phyloP scores from a whole-genome alignment of 2,329 filamentous ascomycete species.

The Passalora sequoiae region DNA sequence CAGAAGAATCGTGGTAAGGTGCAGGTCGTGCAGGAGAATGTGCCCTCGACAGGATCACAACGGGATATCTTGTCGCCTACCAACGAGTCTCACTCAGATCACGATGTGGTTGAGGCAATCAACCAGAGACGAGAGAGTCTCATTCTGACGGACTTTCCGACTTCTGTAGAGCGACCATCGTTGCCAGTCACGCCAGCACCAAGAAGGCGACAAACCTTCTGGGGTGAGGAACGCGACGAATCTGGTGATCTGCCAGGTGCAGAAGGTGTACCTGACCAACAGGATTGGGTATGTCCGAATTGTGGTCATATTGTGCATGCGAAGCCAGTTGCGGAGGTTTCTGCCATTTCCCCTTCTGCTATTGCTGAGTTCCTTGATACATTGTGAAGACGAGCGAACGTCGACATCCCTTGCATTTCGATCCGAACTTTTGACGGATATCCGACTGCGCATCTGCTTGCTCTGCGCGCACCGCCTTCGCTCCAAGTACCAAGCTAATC shows the following conservation, averaged over 20 bases:
- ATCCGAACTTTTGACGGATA: too few relatives aligned
- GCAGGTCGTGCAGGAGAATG: slow-evolving; percentile 19
- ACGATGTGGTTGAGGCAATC: slow-evolving; percentile 27
- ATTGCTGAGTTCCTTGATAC: slow-evolving; percentile 4
- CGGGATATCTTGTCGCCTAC: slow-evolving; percentile 24
- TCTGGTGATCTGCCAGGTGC: slow-evolving; percentile 63
- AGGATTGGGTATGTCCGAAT: slow-evolving; percentile 83
- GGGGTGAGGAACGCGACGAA: slow-evolving; percentile 56
- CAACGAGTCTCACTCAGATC: slow-evolving; percentile 21
- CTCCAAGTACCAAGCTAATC: too few relatives aligned
- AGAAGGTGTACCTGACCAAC: slow-evolving; percentile 77
- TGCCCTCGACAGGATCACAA: slow-evolving; percentile 13
- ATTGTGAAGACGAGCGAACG: too few relatives aligned
- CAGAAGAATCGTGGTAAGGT: slow-evolving; percentile 52
- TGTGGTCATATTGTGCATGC: slow-evolving; percentile 30
- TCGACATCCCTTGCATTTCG: too few relatives aligned
- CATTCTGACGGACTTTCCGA: slow-evolving; percentile 82
- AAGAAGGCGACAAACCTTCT: slow-evolving; percentile 63
- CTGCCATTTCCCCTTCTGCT: not conserved
- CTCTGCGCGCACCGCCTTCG: too few relatives aligned
- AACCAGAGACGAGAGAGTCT: slow-evolving; percentile 50
- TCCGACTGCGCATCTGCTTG: not conserved
- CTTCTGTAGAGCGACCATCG: slow-evolving; percentile 74
- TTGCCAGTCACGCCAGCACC: slow-evolving; percentile 87
- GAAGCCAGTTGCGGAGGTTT: not conserved